Base-by-base conservation (phyloP, 306 rosid genomes). In the Gastrolobium villosum region DNA sequence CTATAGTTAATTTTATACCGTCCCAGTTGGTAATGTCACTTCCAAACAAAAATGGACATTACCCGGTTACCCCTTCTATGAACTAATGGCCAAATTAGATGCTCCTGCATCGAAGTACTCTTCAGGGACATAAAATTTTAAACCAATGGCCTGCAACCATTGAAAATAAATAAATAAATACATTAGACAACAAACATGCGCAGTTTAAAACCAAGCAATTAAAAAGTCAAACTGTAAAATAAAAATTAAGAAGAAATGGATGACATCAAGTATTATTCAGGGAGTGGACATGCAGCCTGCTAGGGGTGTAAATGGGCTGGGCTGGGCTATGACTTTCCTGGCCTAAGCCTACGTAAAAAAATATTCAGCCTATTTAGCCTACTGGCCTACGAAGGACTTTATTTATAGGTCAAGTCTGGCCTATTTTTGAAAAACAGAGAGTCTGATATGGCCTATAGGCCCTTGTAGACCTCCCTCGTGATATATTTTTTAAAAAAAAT, bases 101-200 rank as follows among this genome's bases (percentile, higher is more conserved):
- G 77, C 15, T 86, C 83, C 54, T 26, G 71, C 45, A 34, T 6
- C 79, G 69, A 92, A 90, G 79, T 81, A 90, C 1, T 92, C 96
- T 78, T 92, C 97, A 8, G 97, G 97, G 66, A 89, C 85, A 85
- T 79, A 57, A 82, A 92, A 92, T 46, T 92, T 92, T 76, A 92
- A 84, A 48, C 96, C 97, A 73, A 89, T 43, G 13, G 89, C 91
- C 97, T 92, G 96, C 79, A 83, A 84, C 15, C 80, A 85, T 56
- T 15, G 70, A 73, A 85, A 40, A 46, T 20, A 30, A 61, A n/a
- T 15, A 35, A 60, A 65, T 44, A 57, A 56, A 15, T n/a, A n/a
- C n/a, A n/a, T 70, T 13, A 46, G 61, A 72, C 35, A 71, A 53
- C 5, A 37, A 76, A 37, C 76, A 55, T 3, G 67, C 36, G 55